These are phyloP conservation scores for Aspergillus sp. DNA, from an alignment of 2,329 filamentous ascomycete species.

Conservation along the genomic window DNA sequence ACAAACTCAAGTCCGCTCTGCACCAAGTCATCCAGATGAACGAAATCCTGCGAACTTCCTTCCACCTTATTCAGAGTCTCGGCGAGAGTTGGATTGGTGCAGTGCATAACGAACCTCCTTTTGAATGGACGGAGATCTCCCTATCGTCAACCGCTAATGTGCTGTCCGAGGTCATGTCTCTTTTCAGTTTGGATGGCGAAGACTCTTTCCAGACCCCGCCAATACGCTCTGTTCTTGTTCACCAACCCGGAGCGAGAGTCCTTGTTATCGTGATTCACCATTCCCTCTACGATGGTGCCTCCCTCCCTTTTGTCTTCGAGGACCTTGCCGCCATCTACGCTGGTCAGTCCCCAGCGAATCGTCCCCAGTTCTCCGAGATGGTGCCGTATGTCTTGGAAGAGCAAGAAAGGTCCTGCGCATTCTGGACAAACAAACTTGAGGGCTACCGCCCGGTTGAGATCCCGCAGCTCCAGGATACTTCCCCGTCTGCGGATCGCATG, in stretches of 20 bases:
- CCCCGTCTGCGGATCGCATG: slow-evolving; percentile 15
- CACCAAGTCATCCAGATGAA: slow-evolving; percentile 49
- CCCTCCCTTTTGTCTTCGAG: slow-evolving; percentile 68
- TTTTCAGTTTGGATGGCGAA: slow-evolving; percentile 20
- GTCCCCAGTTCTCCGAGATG: slow-evolving; percentile 44
- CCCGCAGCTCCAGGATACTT: slow-evolving; percentile 13
- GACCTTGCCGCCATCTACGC: slow-evolving; percentile 66
- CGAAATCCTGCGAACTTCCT: slow-evolving; percentile 66
- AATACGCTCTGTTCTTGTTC: slow-evolving; percentile 37
- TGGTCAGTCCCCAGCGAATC: slow-evolving; percentile 19
- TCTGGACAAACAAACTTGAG: slow-evolving; percentile 24
- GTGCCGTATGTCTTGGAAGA: slow-evolving; percentile 53
- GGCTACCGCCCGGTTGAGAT: slow-evolving; percentile 24
- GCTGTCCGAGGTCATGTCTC: slow-evolving; percentile 10
- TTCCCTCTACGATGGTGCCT: slow-evolving; percentile 84
- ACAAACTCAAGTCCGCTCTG: slow-evolving; percentile 59
- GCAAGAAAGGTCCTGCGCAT: slow-evolving; percentile 44
- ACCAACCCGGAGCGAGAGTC: slow-evolving; percentile 32
- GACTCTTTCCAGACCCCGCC: slow-evolving; percentile 25
- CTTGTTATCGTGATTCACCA: slow-evolving; percentile 71
- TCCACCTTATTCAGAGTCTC: slow-evolving; percentile 26
- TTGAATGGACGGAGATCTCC: slow-evolving; percentile 22
- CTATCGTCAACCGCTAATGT: slow-evolving; percentile 17
- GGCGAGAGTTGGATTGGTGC: slow-evolving; percentile 27
- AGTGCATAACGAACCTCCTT: slow-evolving; percentile 23